Evolutionary conservation across 164 flowering plant species (phyloP), one percentile per base, ranked within the genome.

Genomic region (Platanus orientalis): DNA sequence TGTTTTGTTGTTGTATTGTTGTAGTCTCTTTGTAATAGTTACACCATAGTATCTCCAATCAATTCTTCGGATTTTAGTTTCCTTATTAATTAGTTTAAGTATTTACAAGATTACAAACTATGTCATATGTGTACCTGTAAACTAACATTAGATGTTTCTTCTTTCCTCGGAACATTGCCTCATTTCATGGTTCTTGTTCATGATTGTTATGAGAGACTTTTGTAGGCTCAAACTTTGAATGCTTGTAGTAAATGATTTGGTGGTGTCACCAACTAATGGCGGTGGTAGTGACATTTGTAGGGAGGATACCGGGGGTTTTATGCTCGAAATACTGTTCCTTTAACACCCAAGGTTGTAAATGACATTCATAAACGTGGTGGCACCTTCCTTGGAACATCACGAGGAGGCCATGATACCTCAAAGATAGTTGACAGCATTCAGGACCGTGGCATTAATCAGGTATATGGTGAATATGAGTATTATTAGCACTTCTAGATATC

Each of bases 331-430:
- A 89, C 95, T 1, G 47, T 86, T 47, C 48, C 78, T 39, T 73
- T 94, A 51, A 82, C 92, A 39, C 97, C 96, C 16, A 89, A 84
- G 70, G 52, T 72, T 59, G 96, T 91, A 28, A 84, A 94, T 69
- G 89, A 91, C 72, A 87, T 94, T 52, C 98, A 94, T 62, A 94
- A 94, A 67, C 92, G 98, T 23, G 98, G 98, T 40, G 98, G 98
- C 49, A 91, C 99, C 59, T 69, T 94, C 29, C 78, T 94, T 58
- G 95, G 99, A 23, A 81, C 97, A 51, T 94, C 97, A 68, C 75
- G 96, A 69, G 98, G 96, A 57, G 97, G 98, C 23, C 89, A 94
- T 78, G 89, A 83, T 61, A 91, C 84, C 47, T 44, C 73, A 28
- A 94, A 89, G 75, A 89, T 94, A 56, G 97, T 91, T 65, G 96